phyloP scores from a whole-genome alignment of 2,329 filamentous ascomycete genomes.

The Epichloe coenophiala region DNA sequence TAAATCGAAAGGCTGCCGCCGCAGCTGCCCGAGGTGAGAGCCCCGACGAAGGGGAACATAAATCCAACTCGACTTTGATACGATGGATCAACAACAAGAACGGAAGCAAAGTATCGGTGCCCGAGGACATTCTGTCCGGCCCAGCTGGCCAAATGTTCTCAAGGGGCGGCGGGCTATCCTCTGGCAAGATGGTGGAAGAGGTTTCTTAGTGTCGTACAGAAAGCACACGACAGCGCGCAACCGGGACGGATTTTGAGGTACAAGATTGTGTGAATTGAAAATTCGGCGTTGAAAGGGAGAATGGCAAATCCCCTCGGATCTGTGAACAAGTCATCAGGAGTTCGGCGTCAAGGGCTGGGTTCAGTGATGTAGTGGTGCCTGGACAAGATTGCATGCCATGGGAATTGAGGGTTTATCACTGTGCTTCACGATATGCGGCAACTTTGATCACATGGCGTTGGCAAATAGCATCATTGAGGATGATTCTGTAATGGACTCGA shows the following conservation, averaged over 20 bases:
- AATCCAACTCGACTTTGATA: constrained; percentile 47
- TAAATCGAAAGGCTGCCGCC: constrained; percentile 38
- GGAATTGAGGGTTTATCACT: too few species aligned
- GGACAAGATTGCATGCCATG: too few species aligned
- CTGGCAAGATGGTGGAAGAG: constrained; percentile 41
- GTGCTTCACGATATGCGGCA: too few species aligned
- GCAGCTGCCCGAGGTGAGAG: constrained; percentile 32
- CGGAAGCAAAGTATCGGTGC: constrained; percentile 50
- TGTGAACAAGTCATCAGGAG: too few species aligned
- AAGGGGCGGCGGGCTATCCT: constrained; percentile 15
- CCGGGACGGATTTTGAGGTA: neutral
- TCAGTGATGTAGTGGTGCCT: too few species aligned
- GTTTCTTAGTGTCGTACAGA: constrained; percentile 24
- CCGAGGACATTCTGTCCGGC: constrained; percentile 51
- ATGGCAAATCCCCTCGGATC: too few species aligned
- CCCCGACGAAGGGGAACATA: constrained; percentile 32
- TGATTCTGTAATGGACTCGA: too few species aligned
- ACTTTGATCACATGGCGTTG: too few species aligned
- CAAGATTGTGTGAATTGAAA: neutral
- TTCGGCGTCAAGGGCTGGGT: too few species aligned
- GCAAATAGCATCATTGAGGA: too few species aligned
- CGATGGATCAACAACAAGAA: constrained; percentile 58
- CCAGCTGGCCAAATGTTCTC: constrained; percentile 49
- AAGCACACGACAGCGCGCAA: neutral
- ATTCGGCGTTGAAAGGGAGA: too few species aligned